Evolutionary conservation across 1,284 basidiomycete species (phyloP), one percentile per base, ranked within the genome.

Genomic region (Boletus subluridellus): DNA sequence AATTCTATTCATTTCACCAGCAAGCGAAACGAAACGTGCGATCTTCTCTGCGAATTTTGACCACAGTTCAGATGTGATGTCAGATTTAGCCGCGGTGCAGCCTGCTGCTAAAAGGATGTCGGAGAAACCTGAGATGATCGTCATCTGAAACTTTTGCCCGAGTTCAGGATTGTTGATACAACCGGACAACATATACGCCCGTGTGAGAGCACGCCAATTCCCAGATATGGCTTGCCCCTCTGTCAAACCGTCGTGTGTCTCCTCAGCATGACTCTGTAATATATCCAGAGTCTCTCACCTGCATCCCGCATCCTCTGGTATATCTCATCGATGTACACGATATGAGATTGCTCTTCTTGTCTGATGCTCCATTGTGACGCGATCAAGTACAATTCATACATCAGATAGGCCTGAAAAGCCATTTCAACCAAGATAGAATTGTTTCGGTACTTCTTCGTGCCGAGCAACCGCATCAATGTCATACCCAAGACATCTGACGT

Each of bases 271-370:
- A 2, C 32, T n/a, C 30, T 10, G 3, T 32, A 28, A 48, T 9
- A 9, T 24, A 26, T n/a, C 11, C 4, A 34, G 24, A 30, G 6
- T 17, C 17, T 12, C 60, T 52, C 15, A 56, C 64, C 66, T 52
- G 32, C 15, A 28, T 66, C 64, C n/a, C 49, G 57, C 44, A 66
- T 63, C 49, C 57, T 57, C 54, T 67, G 55, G 54, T 67, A 66
- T 52, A 65, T 65, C 5, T 17, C 49, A 9, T 67, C 41, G 5
- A 67, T 37, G 24, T 64, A 66, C 37, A 26, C 0, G 49, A 54
- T 58, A 11, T 66, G 57, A 21, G 61, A 55, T 17, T 63, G 59
- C 32, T 54, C 60, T 42, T 65, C 63, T 12, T 60, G 17, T 28
- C 56, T 52, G 30, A 49, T 35, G 37, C 49, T 49, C 66, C 66